A percentile compares a stretch with the other conserved stretches of the same genome.
phyloP scores from a whole-genome alignment of 768 basidiomycete species.

The Cystofilobasidium macerans region DNA sequence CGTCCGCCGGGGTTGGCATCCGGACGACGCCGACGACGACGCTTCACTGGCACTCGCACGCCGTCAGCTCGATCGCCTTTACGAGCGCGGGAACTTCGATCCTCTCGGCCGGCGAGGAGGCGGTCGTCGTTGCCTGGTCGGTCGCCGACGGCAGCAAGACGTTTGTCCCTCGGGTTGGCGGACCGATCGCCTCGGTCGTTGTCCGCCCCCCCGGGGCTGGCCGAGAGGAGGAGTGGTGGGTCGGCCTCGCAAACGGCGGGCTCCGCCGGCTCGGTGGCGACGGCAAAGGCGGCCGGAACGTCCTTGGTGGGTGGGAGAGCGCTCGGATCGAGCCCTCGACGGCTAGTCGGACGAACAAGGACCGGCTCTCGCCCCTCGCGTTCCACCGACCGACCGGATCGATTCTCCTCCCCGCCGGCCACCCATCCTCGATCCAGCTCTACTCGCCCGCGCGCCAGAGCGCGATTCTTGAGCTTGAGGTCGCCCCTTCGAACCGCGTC shows the following conservation, averaged over 20 bases:
- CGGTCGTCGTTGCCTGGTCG: slow-evolving; percentile 96
- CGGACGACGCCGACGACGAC: slow-evolving; percentile 64
- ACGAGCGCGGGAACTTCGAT: slow-evolving; percentile 84
- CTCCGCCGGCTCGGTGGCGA: slow-evolving; percentile 37
- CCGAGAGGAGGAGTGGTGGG: slow-evolving; percentile 71
- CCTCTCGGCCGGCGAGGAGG: slow-evolving; percentile 86
- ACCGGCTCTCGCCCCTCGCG: slow-evolving; percentile 52
- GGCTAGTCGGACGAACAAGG: neutral
- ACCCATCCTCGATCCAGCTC: slow-evolving; percentile 87
- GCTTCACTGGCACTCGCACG: slow-evolving; percentile 94
- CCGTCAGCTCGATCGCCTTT: slow-evolving; percentile 75
- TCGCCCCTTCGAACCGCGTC: slow-evolving; percentile 84
- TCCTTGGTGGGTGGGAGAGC: slow-evolving; percentile 20
- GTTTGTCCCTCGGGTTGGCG: slow-evolving; percentile 83
- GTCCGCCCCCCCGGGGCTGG: slow-evolving; percentile 38
- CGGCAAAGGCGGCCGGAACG: slow-evolving; percentile 8
- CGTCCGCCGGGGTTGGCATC: slow-evolving; percentile 4
- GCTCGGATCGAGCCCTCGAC: slow-evolving; percentile 11
- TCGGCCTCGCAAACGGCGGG: slow-evolving; percentile 70
- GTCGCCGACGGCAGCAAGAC: slow-evolving; percentile 76
- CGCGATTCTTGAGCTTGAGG: slow-evolving; percentile 74
- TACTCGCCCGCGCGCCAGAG: slow-evolving; percentile 64
- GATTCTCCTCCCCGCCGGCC: slow-evolving; percentile 80
- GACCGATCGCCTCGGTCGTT: slow-evolving; percentile 63
- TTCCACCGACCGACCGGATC: slow-evolving; percentile 62